Evolutionary conservation across 2,329 filamentous ascomycete genomes (phyloP).

Genomic region (Corinectria fuckeliana): DNA sequence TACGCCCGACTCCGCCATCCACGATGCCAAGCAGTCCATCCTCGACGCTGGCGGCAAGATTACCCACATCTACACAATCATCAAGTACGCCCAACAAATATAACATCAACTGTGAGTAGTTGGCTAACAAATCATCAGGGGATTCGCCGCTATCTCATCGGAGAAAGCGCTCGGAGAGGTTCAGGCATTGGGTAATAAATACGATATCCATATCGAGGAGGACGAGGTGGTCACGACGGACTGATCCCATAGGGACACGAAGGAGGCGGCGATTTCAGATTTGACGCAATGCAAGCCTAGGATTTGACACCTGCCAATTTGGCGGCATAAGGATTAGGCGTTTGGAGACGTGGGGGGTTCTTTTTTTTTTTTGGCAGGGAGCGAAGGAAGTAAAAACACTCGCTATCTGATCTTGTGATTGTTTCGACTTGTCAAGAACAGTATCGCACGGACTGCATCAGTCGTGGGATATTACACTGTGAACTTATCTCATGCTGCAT

Average conservation of each 20-base stretch:
- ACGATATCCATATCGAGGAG: slow-evolving; percentile 69
- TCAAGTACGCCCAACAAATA: slow-evolving; percentile 61
- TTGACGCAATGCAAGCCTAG: neutral
- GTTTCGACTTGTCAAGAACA: neutral
- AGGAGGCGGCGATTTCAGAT: slow-evolving; percentile 8
- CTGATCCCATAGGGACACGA: slow-evolving; percentile 3
- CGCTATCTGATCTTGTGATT: neutral
- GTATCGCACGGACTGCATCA: neutral
- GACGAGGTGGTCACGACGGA: slow-evolving; percentile 68
- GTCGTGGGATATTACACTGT: neutral
- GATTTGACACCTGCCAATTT: slow-evolving; percentile 10
- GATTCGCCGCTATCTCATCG: slow-evolving; percentile 78
- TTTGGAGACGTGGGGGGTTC: slow-evolving; percentile 11
- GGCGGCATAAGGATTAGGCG: slow-evolving; percentile 10
- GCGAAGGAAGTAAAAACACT: neutral
- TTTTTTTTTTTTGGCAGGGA: neutral
- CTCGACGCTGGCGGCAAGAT: slow-evolving; percentile 74
- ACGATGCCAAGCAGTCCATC: slow-evolving; percentile 75
- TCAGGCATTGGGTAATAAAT: slow-evolving; percentile 62
- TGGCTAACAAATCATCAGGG: slow-evolving; percentile 57
- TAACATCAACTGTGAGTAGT: neutral
- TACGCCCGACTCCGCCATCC: slow-evolving; percentile 67
- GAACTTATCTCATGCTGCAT: neutral
- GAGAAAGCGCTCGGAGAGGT: slow-evolving; percentile 72
- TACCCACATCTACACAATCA: slow-evolving; percentile 75